Evolutionary conservation across 345 rosid species (phyloP).

Genomic region (Stellera chamaejasme): DNA sequence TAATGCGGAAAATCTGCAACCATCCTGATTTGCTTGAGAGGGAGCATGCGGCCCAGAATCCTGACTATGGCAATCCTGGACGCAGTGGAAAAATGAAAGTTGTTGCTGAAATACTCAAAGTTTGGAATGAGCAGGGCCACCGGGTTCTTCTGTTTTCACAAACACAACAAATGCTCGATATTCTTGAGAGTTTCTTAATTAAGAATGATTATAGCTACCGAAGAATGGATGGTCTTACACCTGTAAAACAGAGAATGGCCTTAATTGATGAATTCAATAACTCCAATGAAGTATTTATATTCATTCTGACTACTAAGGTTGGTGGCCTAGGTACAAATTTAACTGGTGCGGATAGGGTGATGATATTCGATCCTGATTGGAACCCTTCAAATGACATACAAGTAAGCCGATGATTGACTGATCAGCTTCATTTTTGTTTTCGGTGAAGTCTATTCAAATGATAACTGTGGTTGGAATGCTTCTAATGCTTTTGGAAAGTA

Average conservation of each 20-base stretch:
- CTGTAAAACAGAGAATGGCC: constrained; percentile 90
- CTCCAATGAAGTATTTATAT: constrained; percentile 62
- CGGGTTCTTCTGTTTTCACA: constrained; percentile 89
- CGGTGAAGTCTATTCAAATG: background rate
- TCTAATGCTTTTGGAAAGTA: constrained; percentile 1
- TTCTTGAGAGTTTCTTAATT: constrained; percentile 70
- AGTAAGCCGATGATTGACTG: constrained; percentile 27
- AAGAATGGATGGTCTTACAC: constrained; percentile 95
- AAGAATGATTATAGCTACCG: constrained; percentile 61
- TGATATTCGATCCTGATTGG: constrained; percentile 99
- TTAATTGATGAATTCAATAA: constrained; percentile 88
- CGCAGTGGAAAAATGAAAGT: constrained; percentile 97
- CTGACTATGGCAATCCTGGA: constrained; percentile 88
- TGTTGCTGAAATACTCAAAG: constrained; percentile 73
- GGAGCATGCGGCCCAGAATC: constrained; percentile 62
- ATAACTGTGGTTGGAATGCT: background rate
- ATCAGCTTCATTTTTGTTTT: background rate
- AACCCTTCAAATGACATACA: constrained; percentile 97
- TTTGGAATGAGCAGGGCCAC: constrained; percentile 87
- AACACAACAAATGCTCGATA: constrained; percentile 98
- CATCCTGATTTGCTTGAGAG: constrained; percentile 98
- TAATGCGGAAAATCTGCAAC: constrained; percentile 98
- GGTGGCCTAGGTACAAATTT: constrained; percentile 97
- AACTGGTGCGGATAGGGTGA: constrained; percentile 92
- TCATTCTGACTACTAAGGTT: constrained; percentile 87